Evolutionary conservation across 768 basidiomycete species (phyloP).

Genomic region (Xerocomellus chrysenteron): DNA sequence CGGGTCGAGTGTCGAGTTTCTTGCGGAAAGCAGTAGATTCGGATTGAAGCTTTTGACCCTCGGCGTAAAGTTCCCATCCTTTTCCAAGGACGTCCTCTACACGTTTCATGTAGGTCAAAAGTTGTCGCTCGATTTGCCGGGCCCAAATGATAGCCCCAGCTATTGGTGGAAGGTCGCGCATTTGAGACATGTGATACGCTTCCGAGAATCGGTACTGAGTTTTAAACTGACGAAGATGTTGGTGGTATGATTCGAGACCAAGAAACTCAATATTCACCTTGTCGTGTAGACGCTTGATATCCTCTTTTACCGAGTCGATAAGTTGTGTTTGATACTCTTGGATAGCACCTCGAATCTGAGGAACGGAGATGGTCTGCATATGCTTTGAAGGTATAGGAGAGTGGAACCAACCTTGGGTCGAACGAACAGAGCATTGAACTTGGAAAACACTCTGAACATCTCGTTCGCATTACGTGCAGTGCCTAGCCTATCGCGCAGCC

Average conservation of each 20-base stretch:
- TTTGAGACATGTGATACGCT: slow-evolving; percentile 97
- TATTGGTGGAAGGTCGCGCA: slow-evolving; percentile 98
- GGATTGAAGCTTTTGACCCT: slow-evolving; percentile 94
- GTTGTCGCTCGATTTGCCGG: slow-evolving; percentile 95
- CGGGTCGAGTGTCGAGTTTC: slow-evolving; percentile 91
- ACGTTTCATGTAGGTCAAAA: slow-evolving; percentile 96
- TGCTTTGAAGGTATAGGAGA: not conserved
- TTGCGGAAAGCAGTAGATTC: slow-evolving; percentile 90
- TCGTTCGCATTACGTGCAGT: slow-evolving; percentile 97
- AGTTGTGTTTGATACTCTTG: slow-evolving; percentile 99
- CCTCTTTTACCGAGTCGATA: slow-evolving; percentile 98
- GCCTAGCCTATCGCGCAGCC: slow-evolving; percentile 86
- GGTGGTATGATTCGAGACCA: not conserved
- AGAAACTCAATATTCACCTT: slow-evolving; percentile 50
- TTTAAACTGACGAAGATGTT: slow-evolving; percentile 65
- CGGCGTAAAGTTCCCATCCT: slow-evolving; percentile 99
- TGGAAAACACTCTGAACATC: slow-evolving; percentile 99
- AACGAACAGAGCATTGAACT: slow-evolving; percentile 96
- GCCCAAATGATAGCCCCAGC: slow-evolving; percentile 99
- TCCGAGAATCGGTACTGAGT: slow-evolving; percentile 94
- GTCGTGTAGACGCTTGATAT: slow-evolving; percentile 92
- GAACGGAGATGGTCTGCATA: not conserved
- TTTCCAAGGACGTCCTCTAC: slow-evolving; percentile 98
- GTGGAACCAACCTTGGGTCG: slow-evolving; percentile 73
- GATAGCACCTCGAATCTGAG: slow-evolving; percentile 92